phyloP scores from a whole-genome alignment of 257 asterid genomes.

The Asclepias syriaca region DNA sequence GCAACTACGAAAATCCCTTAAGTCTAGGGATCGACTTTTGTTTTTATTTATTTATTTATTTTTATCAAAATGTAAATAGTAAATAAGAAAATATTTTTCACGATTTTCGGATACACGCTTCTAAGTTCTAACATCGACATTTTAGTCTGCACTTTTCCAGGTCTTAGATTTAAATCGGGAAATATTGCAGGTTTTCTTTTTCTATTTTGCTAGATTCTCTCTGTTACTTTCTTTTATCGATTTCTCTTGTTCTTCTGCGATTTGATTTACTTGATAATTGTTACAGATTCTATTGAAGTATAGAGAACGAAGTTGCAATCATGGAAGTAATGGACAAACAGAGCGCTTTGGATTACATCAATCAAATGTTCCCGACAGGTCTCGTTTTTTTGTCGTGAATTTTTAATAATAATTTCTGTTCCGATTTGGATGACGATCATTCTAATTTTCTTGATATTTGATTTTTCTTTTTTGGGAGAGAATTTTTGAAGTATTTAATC shows the following conservation, averaged over 20 bases:
- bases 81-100: not conserved
- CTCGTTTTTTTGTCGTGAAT: not conserved
- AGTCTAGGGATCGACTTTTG: not conserved
- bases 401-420: not conserved
- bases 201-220: not conserved
- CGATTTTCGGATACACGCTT: not conserved
- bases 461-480: not conserved
- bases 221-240: not conserved
- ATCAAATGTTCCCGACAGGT: conserved; percentile 98
- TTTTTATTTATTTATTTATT: not conserved
- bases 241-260: not conserved
- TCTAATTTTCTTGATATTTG: not conserved
- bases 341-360: conserved; percentile 89
- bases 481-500: not conserved
- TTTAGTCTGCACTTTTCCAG: not conserved
- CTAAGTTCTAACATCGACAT: not conserved
- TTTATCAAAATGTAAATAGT: not conserved
- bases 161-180: not conserved
- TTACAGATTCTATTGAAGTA: not conserved
- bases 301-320: conserved; percentile 1
- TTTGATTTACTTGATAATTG: not conserved
- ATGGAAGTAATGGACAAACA: conserved; percentile 74
- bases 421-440: not conserved
- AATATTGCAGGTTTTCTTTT: not conserved
- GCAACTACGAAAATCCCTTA: not conserved